phyloP scores from a whole-genome alignment of 495 filamentous ascomycete species.

The Neurospora africana region DNA sequence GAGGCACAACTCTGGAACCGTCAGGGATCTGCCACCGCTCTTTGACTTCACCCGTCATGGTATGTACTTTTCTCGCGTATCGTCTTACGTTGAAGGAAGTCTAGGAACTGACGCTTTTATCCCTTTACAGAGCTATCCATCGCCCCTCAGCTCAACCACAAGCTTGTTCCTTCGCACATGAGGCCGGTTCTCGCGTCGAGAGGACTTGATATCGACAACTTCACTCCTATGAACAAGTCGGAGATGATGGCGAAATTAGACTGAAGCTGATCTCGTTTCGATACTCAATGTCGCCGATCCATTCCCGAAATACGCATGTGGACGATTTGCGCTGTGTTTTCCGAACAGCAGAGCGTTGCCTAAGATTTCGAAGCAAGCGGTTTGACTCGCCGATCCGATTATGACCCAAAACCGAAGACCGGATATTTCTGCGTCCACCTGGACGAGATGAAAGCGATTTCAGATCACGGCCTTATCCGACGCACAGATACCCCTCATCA shows the following conservation, averaged over 20 bases:
- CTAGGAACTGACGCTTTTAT: neutral
- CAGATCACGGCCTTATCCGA: neutral
- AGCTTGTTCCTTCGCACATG: conserved; percentile 77
- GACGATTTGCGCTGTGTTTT: conserved; percentile 19
- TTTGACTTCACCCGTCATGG: conserved; percentile 94
- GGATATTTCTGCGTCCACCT: neutral
- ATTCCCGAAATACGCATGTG: neutral
- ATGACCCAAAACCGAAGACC: conserved; percentile 10
- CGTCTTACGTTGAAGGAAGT: neutral
- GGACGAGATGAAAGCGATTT: neutral
- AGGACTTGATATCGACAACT: conserved; percentile 88
- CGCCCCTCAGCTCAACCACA: conserved; percentile 70
- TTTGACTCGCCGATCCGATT: conserved; percentile 15
- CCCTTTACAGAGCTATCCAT: conserved; percentile 76
- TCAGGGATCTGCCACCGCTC: conserved; percentile 71
- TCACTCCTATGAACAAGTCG: conserved; percentile 77
- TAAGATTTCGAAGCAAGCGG: conserved; percentile 16
- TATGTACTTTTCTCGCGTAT: conserved; percentile 33
- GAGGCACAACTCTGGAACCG: conserved; percentile 64
- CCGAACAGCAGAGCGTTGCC: conserved; percentile 15
- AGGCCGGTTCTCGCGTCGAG: conserved; percentile 59
- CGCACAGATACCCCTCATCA: conserved; percentile 6
- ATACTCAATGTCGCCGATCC: conserved; percentile 8
- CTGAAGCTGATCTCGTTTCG: conserved; percentile 40
- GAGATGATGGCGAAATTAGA: conserved; percentile 98